Evolutionary conservation across 2,329 filamentous ascomycete species (phyloP), one percentile per base, ranked within the genome.

Genomic region (Fusarium sp.): DNA sequence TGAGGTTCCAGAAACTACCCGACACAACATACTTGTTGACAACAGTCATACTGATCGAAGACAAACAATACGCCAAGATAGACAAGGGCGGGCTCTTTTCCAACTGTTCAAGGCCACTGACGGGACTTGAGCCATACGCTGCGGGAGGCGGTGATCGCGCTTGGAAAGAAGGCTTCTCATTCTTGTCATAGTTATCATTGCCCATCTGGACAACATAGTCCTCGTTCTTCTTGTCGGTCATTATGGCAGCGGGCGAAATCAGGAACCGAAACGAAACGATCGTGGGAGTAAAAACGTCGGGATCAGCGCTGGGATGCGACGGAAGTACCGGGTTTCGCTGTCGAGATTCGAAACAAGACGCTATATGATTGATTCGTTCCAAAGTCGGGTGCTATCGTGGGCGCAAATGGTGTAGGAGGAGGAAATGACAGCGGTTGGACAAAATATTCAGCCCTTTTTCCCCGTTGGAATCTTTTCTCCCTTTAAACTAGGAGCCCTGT

Each of bases 41-140:
- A n/a, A 98, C 93, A 13, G 96, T 99, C 96, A 99, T 99, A 82
- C 95, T 90, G 81, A 99, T 99, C n/a, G 95, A 98, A 59, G 95
- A 94, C 78, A 93, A 87, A 83, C 96, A 99, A 87, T 99, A 99
- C 54, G 93, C 91, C 74, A 97, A 81, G 77, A 99, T 93, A 28
- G 95, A 95, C 53, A 96, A 81, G 50, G 90, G 86, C 22, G 95
- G 93, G 82, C 91, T 96, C 84, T 95, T 94, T 78, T 91, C 89
- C 71, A 94, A 81, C 77, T 85, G 84, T 41, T 70, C 72, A 24
- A 78, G 59, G 28, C 60, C 48, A 20, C 47, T 41, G 45, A 56
- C 55, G n/a, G 51, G 47, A 39, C 41, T 54, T 41, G 73, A 74
- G 42, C 71, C 72, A n/a, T 74, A 71, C 31, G 60, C 63, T 61